phyloP scores from a whole-genome alignment of 495 filamentous ascomycete genomes.

The Cercophora samala region DNA sequence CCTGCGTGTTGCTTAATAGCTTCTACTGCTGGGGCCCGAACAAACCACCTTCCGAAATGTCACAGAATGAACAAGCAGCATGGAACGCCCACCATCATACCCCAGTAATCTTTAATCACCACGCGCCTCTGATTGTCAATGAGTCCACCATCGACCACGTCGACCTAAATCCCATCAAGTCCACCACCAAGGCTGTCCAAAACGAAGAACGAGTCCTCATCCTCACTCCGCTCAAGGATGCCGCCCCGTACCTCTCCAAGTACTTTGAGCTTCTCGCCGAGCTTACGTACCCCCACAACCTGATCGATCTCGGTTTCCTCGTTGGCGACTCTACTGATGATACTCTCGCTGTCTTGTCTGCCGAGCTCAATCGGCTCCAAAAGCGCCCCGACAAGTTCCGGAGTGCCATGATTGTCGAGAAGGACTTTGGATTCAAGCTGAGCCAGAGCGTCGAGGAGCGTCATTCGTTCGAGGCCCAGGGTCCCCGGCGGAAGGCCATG shows the following conservation, averaged over 20 bases:
- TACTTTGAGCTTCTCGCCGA: conserved; percentile 92
- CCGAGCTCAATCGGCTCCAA: conserved; percentile 86
- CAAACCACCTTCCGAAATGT: conserved; percentile 92
- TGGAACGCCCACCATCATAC: conserved; percentile 89
- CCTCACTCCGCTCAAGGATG: conserved; percentile 91
- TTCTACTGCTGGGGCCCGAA: conserved; percentile 96
- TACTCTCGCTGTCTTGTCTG: conserved; percentile 72
- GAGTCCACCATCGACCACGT: conserved; percentile 70
- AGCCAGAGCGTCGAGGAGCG: conserved; percentile 75
- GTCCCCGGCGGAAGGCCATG: conserved; percentile 85
- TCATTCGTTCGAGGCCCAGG: conserved; percentile 85
- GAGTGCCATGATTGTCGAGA: conserved; percentile 77
- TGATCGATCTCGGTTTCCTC: conserved; percentile 94
- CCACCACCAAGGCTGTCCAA: conserved; percentile 68
- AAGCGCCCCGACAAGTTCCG: conserved; percentile 78
- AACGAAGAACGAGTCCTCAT: conserved; percentile 92
- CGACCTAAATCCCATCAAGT: conserved; percentile 81
- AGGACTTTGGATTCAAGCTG: conserved; percentile 74
- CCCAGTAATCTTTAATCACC: conserved; percentile 93
- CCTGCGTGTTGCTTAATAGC: conserved; percentile 49
- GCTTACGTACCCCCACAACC: conserved; percentile 88
- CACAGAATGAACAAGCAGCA: conserved; percentile 77
- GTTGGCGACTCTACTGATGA: conserved; percentile 90
- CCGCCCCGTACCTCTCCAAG: conserved; percentile 70
- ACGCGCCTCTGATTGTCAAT: conserved; percentile 81